Base-by-base conservation (phyloP, 345 rosid genomes). In the Passiflora organensis region DNA sequence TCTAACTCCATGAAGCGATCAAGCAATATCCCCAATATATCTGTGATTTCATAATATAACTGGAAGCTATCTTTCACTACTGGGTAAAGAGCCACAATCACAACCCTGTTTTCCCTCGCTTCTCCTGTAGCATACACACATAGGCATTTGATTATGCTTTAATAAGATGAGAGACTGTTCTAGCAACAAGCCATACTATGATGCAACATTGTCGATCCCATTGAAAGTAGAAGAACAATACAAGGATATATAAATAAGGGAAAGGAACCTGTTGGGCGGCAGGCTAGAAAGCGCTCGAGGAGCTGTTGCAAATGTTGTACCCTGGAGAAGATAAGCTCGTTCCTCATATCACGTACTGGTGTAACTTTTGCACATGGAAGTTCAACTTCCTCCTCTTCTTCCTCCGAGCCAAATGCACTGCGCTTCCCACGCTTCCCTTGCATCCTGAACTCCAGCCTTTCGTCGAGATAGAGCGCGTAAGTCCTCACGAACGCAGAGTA, bases 401-500 rank as follows among this genome's bases (percentile, higher is more conserved):
- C 86, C 10, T 76, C 84, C 2, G 55, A 43, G 15, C 71, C 76
- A 53, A 69, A 76, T 23, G 20, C 53, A 57, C 87, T 74, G 1
- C 86, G 65, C 60, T 59, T 84, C 61, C 85, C 86, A 1, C 84
- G 82, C 24, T 75, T 62, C 5, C 84, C 74, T 49, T 70, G 84
- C 89, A 91, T 86, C 63, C 51, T 76, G 53, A 65, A 84, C 66
- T 89, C 96, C 5, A 88, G 80, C 72, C 79, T 67, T 48, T 91
- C 94, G 11, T 88, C 96, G 0, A 91, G 87, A 73, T 84, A 86
- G 28, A 82, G 51, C 0, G 96, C 87, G 18, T 78, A 86, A 1
- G 95, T 82, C 17, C 98, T 67, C 12, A 91, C 96, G 39, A 88
- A 86, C 0, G 98, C 93, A 0, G 96, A 82, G 70, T 63, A 91